Conservation (phyloP, 164 flowering plant genomes). For the Umbellularia californica region DNA sequence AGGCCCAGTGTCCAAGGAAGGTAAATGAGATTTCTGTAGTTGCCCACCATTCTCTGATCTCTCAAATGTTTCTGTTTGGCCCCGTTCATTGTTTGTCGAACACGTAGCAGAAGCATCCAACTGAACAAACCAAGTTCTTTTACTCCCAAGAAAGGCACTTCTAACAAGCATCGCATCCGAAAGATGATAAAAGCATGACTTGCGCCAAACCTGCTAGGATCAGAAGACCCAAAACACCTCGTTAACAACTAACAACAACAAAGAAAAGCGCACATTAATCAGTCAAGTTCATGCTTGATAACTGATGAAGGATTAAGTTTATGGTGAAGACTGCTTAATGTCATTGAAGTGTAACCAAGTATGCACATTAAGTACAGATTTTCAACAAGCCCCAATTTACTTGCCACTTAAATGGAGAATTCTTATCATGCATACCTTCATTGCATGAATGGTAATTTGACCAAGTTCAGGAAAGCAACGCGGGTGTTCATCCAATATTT, state of each 20-base stretch:
- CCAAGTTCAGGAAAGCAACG: conserved; percentile 59
- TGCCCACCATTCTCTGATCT: conserved; percentile 5
- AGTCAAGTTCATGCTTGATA: background rate
- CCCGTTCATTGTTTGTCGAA: background rate
- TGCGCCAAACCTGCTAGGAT: conserved; percentile 52
- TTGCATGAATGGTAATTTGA: conserved; percentile 39
- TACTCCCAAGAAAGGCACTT: conserved; percentile 43
- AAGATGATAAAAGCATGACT: conserved; percentile 46
- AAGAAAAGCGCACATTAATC: background rate
- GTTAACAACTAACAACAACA: background rate
- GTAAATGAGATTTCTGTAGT: conserved; percentile 1
- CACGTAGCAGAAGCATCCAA: conserved; percentile 36
- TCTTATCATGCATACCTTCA: conserved; percentile 44
- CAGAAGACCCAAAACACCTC: background rate
- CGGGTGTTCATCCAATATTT: conserved; percentile 45
- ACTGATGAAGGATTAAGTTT: background rate
- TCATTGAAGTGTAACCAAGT: background rate
- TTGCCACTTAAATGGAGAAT: background rate
- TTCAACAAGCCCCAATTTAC: background rate
- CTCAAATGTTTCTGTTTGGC: background rate
- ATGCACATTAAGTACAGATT: too few relatives aligned
- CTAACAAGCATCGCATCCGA: conserved; percentile 57
- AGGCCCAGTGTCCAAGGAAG: conserved; percentile 9
- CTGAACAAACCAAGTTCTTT: conserved; percentile 43
- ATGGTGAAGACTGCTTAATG: background rate